phyloP scores from a whole-genome alignment of 2,329 filamentous ascomycete genomes.

The Nothophaeocryptopus gaeumannii region DNA sequence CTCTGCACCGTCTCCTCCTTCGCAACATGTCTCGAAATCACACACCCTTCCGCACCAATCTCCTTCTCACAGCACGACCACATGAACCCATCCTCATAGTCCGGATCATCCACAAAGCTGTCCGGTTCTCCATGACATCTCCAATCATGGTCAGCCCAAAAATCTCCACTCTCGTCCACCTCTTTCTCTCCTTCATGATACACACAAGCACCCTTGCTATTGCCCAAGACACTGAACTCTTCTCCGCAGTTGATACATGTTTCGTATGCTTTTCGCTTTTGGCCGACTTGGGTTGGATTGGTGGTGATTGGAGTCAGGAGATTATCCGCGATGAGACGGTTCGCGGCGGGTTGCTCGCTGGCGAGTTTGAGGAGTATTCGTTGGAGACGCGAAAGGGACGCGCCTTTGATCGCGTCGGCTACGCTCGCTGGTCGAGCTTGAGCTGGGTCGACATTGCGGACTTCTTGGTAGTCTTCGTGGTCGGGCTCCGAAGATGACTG shows the following conservation, averaged over 20 bases:
- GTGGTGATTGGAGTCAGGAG: neutral
- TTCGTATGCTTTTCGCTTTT: conserved; percentile 10
- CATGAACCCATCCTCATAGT: conserved; percentile 5
- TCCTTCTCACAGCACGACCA: conserved; percentile 6
- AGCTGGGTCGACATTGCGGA: no score
- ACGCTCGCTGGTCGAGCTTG: no score
- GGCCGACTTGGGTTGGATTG: neutral
- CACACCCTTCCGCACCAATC: conserved; percentile 1
- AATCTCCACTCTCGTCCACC: conserved; percentile 1
- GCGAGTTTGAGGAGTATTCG: no score
- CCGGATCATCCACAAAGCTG: neutral
- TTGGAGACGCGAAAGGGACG: no score
- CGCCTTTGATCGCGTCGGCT: no score
- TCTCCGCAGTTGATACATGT: conserved; percentile 6
- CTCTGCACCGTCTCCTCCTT: neutral
- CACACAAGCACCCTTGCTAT: conserved; percentile 3
- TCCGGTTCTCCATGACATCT: neutral
- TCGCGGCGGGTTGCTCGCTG: no score
- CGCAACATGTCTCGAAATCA: conserved; percentile 1
- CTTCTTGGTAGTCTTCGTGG: no score
- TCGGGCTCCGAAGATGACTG: no score
- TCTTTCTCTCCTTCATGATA: conserved; percentile 8
- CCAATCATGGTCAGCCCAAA: conserved; percentile 3
- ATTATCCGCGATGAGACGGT: no score
- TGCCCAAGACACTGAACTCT: conserved; percentile 1